Base-by-base conservation (phyloP, 768 basidiomycete species). In the Mycena sanguinolenta region DNA sequence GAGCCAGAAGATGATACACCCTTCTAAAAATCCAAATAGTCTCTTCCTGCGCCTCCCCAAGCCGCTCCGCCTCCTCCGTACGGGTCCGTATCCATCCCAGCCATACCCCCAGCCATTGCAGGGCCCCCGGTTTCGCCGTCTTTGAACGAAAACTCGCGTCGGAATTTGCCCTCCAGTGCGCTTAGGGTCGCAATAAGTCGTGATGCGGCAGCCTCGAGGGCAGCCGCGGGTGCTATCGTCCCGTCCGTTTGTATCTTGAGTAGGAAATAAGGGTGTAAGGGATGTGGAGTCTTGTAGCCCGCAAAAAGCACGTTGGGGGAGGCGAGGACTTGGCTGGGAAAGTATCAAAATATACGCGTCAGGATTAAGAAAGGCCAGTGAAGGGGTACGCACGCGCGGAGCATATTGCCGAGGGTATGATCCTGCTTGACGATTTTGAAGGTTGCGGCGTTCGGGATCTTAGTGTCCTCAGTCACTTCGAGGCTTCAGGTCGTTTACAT, bases 171-270 rank as follows among this genome's bases (percentile, higher is more conserved):
- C 79, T 93, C 92, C 9, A 95, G 85, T 5, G 88, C 84, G 12
- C 87, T 85, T 71, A 94, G 83, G 9, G 89, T 90, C 0, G 85
- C 88, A 64, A 98, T 95, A 66, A 99, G 88, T 74, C 91, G 90
- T 50, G 86, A 90, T 78, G 94, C 95, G 0, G 96, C 95, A 66
- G 91, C 87, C 76, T 97, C 94, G 28, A 99, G 88, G 23, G 92
- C 90, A 25, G 87, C 61, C 73, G 95, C 88, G 1, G 97, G 96
- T 21, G 96, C 94, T 54, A 91, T 82, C 1, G 89, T 85, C 27
- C 96, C 95, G 80, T 98, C 96, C 2, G 97, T 98, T 82, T 98
- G 98, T 64, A 99, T 90, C 81, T 98, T 98, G 81, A 99, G 89
- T 66, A 95, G 86, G 82, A 99, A 97, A 79, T 96, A 89, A 10